Evolutionary conservation across 2,329 filamentous ascomycete species (phyloP).

Genomic region (Colletotrichum echinochloae): DNA sequence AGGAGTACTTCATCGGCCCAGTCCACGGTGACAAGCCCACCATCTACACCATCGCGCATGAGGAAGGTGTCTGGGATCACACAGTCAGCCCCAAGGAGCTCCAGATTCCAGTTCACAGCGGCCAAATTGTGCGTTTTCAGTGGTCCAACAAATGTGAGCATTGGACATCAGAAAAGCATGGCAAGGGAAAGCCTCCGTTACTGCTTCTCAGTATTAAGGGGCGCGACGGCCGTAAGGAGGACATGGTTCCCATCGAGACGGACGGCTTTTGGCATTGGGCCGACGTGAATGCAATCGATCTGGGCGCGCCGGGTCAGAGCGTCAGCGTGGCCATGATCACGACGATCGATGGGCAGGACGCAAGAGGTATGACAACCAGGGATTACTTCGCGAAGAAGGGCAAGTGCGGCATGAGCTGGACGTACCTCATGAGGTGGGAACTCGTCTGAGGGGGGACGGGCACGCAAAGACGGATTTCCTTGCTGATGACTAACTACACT

Average conservation of each 20-base stretch:
- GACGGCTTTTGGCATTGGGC: constrained; percentile 86
- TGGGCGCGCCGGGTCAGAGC: constrained; percentile 77
- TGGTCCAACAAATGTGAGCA: constrained; percentile 85
- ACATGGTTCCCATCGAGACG: constrained; percentile 78
- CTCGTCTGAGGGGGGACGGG: constrained; percentile 51
- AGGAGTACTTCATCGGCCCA: constrained; percentile 81
- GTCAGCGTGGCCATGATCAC: constrained; percentile 73
- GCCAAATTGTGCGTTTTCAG: constrained; percentile 77
- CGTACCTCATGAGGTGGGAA: constrained; percentile 62
- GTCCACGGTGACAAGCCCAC: constrained; percentile 60
- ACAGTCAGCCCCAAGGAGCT: constrained; percentile 72
- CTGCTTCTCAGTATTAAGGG: constrained; percentile 77
- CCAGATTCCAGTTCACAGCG: constrained; percentile 70
- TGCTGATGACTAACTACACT: constrained; percentile 22
- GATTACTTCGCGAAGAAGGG: constrained; percentile 60
- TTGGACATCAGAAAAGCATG: constrained; percentile 79
- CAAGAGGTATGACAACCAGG: constrained; percentile 61
- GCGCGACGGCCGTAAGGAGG: constrained; percentile 73
- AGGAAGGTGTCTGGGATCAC: constrained; percentile 65
- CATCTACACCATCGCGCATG: constrained; percentile 58
- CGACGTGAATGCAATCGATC: constrained; percentile 74
- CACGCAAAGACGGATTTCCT: neutral
- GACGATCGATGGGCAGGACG: constrained; percentile 59
- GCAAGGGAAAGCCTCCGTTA: constrained; percentile 73
- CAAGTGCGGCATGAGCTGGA: constrained; percentile 58